Base-by-base conservation (phyloP, 139 green algal genomes). In the Coelastrella sp. region DNA sequence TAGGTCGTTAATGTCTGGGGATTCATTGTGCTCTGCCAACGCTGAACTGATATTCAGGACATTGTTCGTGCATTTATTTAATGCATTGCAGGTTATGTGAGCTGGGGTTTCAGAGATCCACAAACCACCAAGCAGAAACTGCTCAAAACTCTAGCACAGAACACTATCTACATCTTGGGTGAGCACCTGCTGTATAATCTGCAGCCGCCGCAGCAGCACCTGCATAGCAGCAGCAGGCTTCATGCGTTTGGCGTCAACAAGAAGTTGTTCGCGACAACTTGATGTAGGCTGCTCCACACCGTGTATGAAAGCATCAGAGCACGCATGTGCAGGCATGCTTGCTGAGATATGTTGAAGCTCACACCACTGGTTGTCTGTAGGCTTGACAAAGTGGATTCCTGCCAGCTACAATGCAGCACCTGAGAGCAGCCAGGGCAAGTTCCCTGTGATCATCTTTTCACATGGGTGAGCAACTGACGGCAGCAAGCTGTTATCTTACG, bases 391-490 rank as follows among this genome's bases (percentile, higher is more conserved):
- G 22, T 77, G 73, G 73, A 61, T 84, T 58, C 73, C 54, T 5
- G 61, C 20, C 54, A 88, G 66, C 66, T 88, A 88, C 66, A 88
- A 88, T 16, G 66, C 68, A 68, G 7, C 83, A 32, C 58, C 83
- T 47, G 83, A 88, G 68, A 73, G 80, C 64, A 57, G 66, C 17
- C 68, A 80, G 16, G 68, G 83, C 83, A 80, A n/a, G 16, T 84
- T 90, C 73, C 85, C 85, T 47, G 73, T 90, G 14, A 75, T 90
- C 5, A 56, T 90, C 58, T 90, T 90, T 73, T 84, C 73, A 83
- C 85, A 90, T 56, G 85, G 85, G 85, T 90, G 85, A 75, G 85
- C 13, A 23, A 57, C 23, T n/a, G 22, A 32, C 20, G 73, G 80
- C 80, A 71, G 58, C 80, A 71, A 22, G 17, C 10, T 68, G 61